phyloP scores from a whole-genome alignment of 331 rosid genomes.

The Prunus yedoensis region DNA sequence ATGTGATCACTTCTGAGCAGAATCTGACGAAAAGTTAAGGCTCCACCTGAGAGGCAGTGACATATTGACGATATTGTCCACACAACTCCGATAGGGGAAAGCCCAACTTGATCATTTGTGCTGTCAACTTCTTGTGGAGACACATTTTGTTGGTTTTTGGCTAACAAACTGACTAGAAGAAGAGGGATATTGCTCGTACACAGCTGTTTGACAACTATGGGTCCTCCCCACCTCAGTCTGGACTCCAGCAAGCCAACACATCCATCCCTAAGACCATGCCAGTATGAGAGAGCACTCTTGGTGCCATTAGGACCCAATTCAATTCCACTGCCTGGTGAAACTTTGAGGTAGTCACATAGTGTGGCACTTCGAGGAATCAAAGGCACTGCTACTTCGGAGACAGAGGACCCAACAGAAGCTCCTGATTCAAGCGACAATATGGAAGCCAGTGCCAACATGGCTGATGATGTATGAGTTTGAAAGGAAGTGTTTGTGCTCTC shows the following conservation, averaged over 20 bases:
- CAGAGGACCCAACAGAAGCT: conserved; percentile 68
- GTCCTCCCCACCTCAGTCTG: conserved; percentile 92
- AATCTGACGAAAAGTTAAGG: conserved; percentile 72
- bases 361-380: conserved; percentile 74
- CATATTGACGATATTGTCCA: conserved; percentile 79
- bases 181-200: conserved; percentile 80
- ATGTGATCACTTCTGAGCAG: conserved; percentile 66
- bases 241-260: conserved; percentile 85
- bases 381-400: conserved; percentile 78
- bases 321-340: conserved; percentile 48
- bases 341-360: conserved; percentile 62
- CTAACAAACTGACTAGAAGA: conserved; percentile 67
- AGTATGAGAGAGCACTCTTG: conserved; percentile 56
- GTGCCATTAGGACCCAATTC: conserved; percentile 38
- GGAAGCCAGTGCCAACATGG: conserved; percentile 88
- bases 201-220: conserved; percentile 89
- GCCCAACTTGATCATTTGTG: conserved; percentile 56
- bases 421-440: conserved; percentile 79
- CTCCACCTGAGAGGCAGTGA: conserved; percentile 81
- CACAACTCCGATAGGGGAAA: conserved; percentile 85
- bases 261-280: conserved; percentile 90
- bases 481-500: conserved; percentile 49
- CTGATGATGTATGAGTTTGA: conserved; percentile 67
- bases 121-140: conserved; percentile 48
- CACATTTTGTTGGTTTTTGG: conserved; percentile 36